These are phyloP conservation scores for Schizosaccharomyces versatilis DNA, from an alignment of 1,139 yeast genomes.

Conservation along the genomic window DNA sequence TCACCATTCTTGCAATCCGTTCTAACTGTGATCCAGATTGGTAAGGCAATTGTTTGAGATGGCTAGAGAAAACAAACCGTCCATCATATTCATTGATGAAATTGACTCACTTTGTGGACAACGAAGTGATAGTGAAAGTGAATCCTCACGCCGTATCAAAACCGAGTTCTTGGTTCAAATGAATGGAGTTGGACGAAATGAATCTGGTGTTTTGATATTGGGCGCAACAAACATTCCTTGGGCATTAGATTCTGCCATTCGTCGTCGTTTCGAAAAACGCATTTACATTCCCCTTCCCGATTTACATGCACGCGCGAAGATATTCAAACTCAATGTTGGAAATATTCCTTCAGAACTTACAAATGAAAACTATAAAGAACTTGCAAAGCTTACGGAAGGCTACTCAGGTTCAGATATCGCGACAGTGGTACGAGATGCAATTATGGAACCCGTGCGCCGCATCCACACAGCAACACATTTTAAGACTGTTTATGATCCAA, in stretches of 20 bases:
- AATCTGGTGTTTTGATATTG: constrained; percentile 74
- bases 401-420: constrained; percentile 95
- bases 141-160: constrained; percentile 86
- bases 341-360: constrained; percentile 64
- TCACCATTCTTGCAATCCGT: neutral
- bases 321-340: constrained; percentile 90
- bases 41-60: constrained; percentile 82
- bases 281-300: constrained; percentile 92
- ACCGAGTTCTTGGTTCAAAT: constrained; percentile 91
- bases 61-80: constrained; percentile 92
- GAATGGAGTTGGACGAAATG: constrained; percentile 96
- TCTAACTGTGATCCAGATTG: constrained; percentile 27
- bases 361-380: constrained; percentile 46
- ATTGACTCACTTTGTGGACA: constrained; percentile 97
- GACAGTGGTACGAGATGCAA: constrained; percentile 86
- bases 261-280: constrained; percentile 74
- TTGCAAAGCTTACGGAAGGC: constrained; percentile 91
- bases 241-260: constrained; percentile 93
- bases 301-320: constrained; percentile 63
- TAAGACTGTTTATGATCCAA: constrained; percentile 28
- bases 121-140: constrained; percentile 94
- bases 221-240: constrained; percentile 98
- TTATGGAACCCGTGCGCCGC: constrained; percentile 92
- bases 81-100: constrained; percentile 89
- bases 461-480: constrained; percentile 94